Evolutionary conservation across 257 asterid species (phyloP), one percentile per base, ranked within the genome.

Genomic region (Solanum medicagineum): DNA sequence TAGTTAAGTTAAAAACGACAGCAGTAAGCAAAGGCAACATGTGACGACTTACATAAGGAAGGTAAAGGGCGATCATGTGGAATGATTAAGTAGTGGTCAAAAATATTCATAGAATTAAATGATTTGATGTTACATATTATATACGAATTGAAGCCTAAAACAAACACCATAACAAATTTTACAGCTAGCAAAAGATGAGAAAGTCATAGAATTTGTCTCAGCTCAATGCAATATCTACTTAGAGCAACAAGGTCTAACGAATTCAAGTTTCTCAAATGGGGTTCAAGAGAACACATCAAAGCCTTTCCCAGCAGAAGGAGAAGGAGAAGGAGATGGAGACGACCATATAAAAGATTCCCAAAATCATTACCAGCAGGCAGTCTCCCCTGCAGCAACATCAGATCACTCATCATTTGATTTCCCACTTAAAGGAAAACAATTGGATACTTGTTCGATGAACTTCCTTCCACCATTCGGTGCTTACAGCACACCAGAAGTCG

Each of bases 121-220:
- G 17, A n/a, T 77, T 51, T 51, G 24, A 77, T 77, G 13, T 77
- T 51, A 26, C 16, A 26, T 51, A 51, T 26, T 10, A 45, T 45
- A 45, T 12, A 20, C 40, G 47, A 73, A 45, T 45, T 15, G 53
- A 51, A 77, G 24, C 82, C 62, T 75, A 49, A 51, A 49, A 16
- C 13, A 24, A 51, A 75, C 81, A 14, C 13, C 45, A 51, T 75
- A 19, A 2, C 79, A 69, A 69, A 70, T 14, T 62, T 85, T 87
- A 47, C 87, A 94, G 98, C 92, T 92, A 45, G 87, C 92, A 63
- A 95, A 95, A 88, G 98, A 95, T 89, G 91, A 87, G 26, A 89
- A 92, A 66, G 90, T 93, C 47, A 80, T 91, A 75, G 93, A 94
- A 44, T 91, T 91, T 32, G 85, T 95, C 68, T 86, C 88, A 85